Evolutionary conservation across 2,329 filamentous ascomycete genomes (phyloP), one percentile per base, ranked within the genome.

Genomic region (Metarhizium guizhouense): DNA sequence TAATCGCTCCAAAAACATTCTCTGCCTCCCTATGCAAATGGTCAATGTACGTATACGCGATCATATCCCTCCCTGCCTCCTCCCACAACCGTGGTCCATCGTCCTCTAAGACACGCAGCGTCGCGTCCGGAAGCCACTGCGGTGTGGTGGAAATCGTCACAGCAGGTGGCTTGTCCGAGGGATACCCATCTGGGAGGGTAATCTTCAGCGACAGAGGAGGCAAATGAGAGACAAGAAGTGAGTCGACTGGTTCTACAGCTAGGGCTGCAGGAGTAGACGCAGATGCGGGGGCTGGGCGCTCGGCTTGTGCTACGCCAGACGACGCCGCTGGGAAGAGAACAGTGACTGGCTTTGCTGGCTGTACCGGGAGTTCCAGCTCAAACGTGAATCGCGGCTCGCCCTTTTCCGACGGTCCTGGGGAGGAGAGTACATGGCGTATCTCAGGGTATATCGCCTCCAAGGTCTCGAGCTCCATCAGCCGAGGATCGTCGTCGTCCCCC

Each of bases 381-480:
- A 85, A 78, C 7, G 71, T 72, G 62, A 77, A 76, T n/a, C 48
- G 34, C 2, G 58, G 58, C 3, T 16, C n/a, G 20, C 16, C 42
- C 2, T 38, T 11, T 30, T 16, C 2, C 45, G 45, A 16, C 25
- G 45, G 8, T 4, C 10, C 25, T 8, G n/a, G 42, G 5, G 42
- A 6, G 20, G 75, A 66, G 38, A 66, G 38, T 11, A 5, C 16
- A 8, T 71, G 68, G 34, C 73, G 73, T 14, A 87, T 78, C 68
- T 87, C 85, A n/a, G 84, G 84, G 60, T 80, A 88, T 63, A 88
- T 87, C 59, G 83, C 82, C 55, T 76, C 71, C 55, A 87, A 76
- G 14, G 82, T 79, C 62, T 76, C 78, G 54, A 87, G 74, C 72
- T 87, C 84, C 50, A 77, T 72, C 54, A 75, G 68, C 52, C 84